Evolutionary conservation across 2,329 filamentous ascomycete species (phyloP).

Genomic region (Colletotrichum gigasporum): DNA sequence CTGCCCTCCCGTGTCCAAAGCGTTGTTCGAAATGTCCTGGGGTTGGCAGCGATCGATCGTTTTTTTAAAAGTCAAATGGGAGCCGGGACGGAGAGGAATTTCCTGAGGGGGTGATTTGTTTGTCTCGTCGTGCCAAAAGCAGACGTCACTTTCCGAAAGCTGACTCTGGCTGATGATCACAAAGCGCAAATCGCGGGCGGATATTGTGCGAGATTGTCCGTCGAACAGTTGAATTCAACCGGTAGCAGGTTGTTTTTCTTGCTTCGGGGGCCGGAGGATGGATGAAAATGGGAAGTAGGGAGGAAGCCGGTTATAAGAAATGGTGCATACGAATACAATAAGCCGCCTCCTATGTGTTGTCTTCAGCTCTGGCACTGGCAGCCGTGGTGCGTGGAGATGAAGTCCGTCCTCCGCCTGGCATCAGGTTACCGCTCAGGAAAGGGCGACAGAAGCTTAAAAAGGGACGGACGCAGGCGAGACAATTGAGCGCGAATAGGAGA

Average conservation of each 20-base stretch:
- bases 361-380: slow-evolving; percentile 13
- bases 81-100: not conserved
- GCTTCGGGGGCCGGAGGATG: not conserved
- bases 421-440: slow-evolving; percentile 26
- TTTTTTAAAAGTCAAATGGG: not conserved
- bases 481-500: slow-evolving; percentile 27
- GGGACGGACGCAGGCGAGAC: slow-evolving; percentile 30
- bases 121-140: slow-evolving; percentile 2
- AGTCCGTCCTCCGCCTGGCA: slow-evolving; percentile 18
- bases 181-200: not conserved
- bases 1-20: not conserved
- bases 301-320: slow-evolving; percentile 8
- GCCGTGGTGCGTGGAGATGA: slow-evolving; percentile 14
- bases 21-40: not conserved
- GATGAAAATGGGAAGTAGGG: not conserved
- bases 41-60: not conserved
- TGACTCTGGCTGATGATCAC: not conserved
- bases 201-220: not conserved
- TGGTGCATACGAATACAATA: not conserved
- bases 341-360: not conserved
- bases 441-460: slow-evolving; percentile 32
- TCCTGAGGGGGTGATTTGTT: not conserved
- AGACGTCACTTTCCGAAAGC: not conserved
- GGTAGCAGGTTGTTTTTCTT: not conserved
- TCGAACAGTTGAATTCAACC: not conserved